A percentile compares a stretch with the other conserved stretches of the same genome.
Conservation (phyloP, 495 filamentous ascomycete species). For the Aspergillus steynii region DNA sequence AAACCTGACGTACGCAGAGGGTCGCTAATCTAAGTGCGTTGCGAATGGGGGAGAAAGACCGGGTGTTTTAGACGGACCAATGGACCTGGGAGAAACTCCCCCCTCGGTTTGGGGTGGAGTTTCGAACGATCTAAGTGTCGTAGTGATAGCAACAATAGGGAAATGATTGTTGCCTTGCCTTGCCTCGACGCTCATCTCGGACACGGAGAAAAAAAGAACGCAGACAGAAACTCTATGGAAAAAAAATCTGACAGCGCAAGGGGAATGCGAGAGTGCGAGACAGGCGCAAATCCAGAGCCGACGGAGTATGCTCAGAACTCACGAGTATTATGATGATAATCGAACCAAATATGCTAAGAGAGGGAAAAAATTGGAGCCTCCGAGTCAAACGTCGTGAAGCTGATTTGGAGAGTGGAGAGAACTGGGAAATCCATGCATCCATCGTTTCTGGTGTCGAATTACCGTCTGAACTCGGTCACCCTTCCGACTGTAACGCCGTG, state of each 20-base stretch:
- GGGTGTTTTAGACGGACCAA: background rate
- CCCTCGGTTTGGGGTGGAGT: background rate
- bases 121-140: background rate
- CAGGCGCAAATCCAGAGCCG: background rate
- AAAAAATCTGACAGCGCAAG: background rate
- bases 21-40: background rate
- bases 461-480: background rate
- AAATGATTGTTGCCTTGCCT: background rate
- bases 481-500: background rate
- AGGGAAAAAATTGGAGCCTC: background rate
- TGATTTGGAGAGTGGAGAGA: conserved; percentile 1
- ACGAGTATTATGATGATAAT: background rate
- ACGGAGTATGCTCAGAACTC: background rate
- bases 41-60: background rate
- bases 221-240: background rate
- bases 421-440: conserved; percentile 1
- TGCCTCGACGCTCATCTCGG: background rate
- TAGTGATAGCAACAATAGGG: conserved; percentile 1
- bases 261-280: background rate
- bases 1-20: background rate
- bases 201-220: background rate
- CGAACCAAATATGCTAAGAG: background rate
- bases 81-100: background rate
- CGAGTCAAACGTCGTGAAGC: background rate
- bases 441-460: conserved; percentile 2